Base-by-base conservation (phyloP, 176 grass and related monocot species). In the Ensete glaucum region DNA sequence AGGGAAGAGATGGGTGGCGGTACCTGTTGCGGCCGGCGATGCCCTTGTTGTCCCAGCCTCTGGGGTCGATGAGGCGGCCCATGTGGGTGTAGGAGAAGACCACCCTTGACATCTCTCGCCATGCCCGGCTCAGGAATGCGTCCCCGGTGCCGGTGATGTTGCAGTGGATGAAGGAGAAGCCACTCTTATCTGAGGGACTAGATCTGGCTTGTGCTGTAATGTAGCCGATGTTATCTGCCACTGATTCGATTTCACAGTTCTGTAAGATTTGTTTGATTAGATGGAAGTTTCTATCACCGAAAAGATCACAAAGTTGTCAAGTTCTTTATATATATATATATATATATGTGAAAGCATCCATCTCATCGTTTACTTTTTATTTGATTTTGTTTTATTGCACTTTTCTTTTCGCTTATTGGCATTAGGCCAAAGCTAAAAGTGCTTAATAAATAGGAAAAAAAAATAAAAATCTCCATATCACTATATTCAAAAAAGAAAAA, bases 161-260 rank as follows among this genome's bases (percentile, higher is more conserved):
- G 21, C 77, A 78, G 50, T 54, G 7, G 23, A 78, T 25, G 25
- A 78, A 78, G 15, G 77, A 78, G 77, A 78, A 78, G 24, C 77
- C 77, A 9, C 64, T 56, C 1, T 49, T 19, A 3, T 78, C 77
- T 4, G 64, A 34, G 25, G 5, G 16, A 5, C 12, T 57, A 3
- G 14, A n/a, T 52, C 64, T 78, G 10, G 12, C 77, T 29, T 78
- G 77, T 1, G 77, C 77, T 49, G 76, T 78, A 2, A 78, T 78
- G 24, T 64, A 64, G 10, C 51, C 50, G 9, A 34, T 1, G 9
- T 52, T 64, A 15, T 54, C 24, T 17, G 77, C 77, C 52, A 79
- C 77, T 14, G 77, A 70, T n/a, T 69, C 1, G 23, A 79, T 52
- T 52, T 69, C 65, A 16, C 77, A 58, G 12, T 68, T 69, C 77